Evolutionary conservation across 2,329 filamentous ascomycete species (phyloP), one percentile per base, ranked within the genome.

Genomic region (Pleurostoma richardsiae): DNA sequence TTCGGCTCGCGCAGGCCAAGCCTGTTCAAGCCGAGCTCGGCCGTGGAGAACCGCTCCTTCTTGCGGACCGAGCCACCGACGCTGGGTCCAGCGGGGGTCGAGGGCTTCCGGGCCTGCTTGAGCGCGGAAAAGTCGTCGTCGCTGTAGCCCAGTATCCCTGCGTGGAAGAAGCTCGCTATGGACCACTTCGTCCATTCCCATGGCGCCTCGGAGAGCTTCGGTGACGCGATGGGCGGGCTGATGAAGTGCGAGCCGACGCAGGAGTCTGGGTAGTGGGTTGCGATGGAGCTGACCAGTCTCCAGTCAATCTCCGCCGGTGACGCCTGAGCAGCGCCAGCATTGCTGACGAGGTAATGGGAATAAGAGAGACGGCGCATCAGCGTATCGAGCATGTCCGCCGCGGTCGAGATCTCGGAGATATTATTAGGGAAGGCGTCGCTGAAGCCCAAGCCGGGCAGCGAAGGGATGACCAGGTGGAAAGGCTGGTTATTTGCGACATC

Each of bases 391-490:
- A 83, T 62, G 2, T 71, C 69, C 1, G 80, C 82, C 1, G 80
- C 79, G 10, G 73, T 67, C 5, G 68, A 59, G 46, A 81, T 62
- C n/a, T 74, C 71, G 56, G 74, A 68, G 6, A 64, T 64, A 42
- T 74, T 73, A 46, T 70, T 69, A 1, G 71, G 67, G 38, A 83
- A 69, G 3, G 81, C 69, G 59, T 86, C 82, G 59, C 82, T 85
- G 57, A 87, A 88, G 11, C 82, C 83, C 41, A 85, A 68, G 0
- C 83, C 83, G 0, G 84, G 83, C 26, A 87, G 71, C 40, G 79
- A 81, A 1, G 84, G 83, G 26, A 80, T 77, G 26, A 88, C 74
- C n/a, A 87, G 59, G 56, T 87, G 80, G 55, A 87, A 88, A 1
- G 80, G 71, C 49, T 79, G 76, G 19, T 64, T 56, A 39, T 57